A percentile compares a stretch with the other conserved stretches of the same genome.
Conservation (phyloP, 1,284 basidiomycete species). For the Cryptococcus sp. region DNA sequence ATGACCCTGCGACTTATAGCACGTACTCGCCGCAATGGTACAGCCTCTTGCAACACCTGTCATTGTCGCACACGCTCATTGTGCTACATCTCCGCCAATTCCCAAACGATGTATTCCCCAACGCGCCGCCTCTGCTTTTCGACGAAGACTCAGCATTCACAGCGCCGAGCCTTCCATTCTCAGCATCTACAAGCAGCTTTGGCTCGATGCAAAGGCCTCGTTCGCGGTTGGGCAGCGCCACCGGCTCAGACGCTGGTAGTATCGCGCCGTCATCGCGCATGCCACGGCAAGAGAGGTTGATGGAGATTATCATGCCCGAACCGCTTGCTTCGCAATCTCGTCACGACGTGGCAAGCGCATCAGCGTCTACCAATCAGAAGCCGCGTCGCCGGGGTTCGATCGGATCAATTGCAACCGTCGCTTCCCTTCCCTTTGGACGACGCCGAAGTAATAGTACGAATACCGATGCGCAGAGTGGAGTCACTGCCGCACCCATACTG, state of each 20-base stretch:
- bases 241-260: conserved; percentile 35
- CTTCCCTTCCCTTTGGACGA: conserved; percentile 38
- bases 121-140: conserved; percentile 44
- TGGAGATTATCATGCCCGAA: conserved; percentile 53
- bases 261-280: conserved; percentile 24
- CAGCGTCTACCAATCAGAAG: conserved; percentile 6
- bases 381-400: conserved; percentile 39
- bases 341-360: conserved; percentile 8
- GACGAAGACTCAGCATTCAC: conserved; percentile 41
- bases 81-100: conserved; percentile 49
- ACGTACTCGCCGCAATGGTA: conserved; percentile 50
- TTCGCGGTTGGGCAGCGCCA: conserved; percentile 32
- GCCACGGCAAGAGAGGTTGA: conserved; percentile 43
- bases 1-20: conserved; percentile 48
- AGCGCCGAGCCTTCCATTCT: conserved; percentile 28
- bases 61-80: conserved; percentile 50
- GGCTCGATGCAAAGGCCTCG: conserved; percentile 20
- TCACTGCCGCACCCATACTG: conserved; percentile 24
- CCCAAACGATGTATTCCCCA: conserved; percentile 41
- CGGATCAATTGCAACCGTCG: conserved; percentile 37
- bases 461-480: conserved; percentile 8
- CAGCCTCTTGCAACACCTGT: conserved; percentile 48
- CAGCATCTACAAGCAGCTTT: conserved; percentile 34
- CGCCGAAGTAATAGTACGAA: conserved; percentile 35
- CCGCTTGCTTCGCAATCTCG: conserved; percentile 37